Percentiles rank a stretch among this genome's conserved stretches.
Evolutionary conservation across 2,329 filamentous ascomycete genomes (phyloP).

Genomic region (Cladophialophora exuberans): DNA sequence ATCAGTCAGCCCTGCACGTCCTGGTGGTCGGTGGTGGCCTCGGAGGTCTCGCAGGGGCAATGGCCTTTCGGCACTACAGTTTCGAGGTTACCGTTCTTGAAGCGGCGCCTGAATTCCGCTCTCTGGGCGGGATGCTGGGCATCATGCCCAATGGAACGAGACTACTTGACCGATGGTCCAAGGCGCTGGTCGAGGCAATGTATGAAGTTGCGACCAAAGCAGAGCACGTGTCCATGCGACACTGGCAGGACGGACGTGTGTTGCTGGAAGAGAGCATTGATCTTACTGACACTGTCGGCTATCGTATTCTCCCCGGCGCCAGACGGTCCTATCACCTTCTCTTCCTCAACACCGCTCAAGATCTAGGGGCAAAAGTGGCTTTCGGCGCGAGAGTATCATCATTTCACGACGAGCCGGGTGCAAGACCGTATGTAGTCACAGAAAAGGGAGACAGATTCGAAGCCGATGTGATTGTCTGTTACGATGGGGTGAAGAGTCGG

Average conservation of each 20-base stretch:
- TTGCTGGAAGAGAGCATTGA: not conserved
- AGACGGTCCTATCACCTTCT: not conserved
- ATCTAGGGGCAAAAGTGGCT: not conserved
- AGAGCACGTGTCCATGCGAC: not conserved
- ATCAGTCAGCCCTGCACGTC: no score
- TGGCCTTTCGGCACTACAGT: not conserved
- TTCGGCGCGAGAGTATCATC: not conserved
- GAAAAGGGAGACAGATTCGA: not conserved
- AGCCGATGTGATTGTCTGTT: not conserved
- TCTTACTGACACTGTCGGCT: not conserved
- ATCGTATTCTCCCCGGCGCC: not conserved
- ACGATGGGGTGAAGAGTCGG: not conserved
- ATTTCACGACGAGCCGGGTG: not conserved
- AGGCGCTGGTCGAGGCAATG: not conserved
- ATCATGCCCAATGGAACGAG: not conserved
- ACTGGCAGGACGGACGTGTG: not conserved
- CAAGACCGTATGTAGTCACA: not conserved
- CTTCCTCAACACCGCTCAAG: not conserved
- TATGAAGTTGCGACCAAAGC: not conserved
- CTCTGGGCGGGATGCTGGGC: not conserved
- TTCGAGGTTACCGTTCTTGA: not conserved
- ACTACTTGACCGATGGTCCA: not conserved
- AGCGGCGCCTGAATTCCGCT: not conserved
- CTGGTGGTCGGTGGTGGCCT: not conserved
- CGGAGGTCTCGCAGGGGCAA: not conserved